A percentile compares a stretch with the other conserved stretches of the same genome.
These are phyloP conservation scores for Pleurotus platypus DNA, from an alignment of 768 basidiomycete species.

Conservation along the genomic window DNA sequence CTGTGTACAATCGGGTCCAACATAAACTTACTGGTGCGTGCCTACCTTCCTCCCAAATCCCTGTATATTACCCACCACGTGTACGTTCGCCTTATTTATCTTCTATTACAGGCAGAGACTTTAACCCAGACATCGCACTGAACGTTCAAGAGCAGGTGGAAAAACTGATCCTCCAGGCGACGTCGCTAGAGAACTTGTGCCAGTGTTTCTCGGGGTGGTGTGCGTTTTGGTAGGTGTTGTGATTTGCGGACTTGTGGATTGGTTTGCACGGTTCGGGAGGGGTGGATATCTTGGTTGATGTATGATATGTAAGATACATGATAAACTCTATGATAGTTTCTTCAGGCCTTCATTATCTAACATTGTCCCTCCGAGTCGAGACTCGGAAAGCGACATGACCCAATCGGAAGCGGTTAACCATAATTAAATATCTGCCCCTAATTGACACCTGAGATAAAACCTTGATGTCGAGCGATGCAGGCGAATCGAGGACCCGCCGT, in stretches of 20 bases:
- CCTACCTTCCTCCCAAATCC: no score
- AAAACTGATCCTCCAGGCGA: slow-evolving; percentile 90
- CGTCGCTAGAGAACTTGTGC: slow-evolving; percentile 90
- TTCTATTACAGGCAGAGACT: slow-evolving; percentile 70
- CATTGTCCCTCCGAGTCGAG: no score
- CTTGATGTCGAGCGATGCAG: not conserved
- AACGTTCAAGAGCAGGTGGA: slow-evolving; percentile 83
- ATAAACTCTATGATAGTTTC: no score
- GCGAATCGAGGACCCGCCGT: slow-evolving; percentile 16
- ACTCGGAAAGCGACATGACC: no score
- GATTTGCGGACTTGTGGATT: no score
- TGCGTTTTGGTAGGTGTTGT: slow-evolving; percentile 17
- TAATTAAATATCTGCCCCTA: no score
- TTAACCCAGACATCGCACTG: slow-evolving; percentile 78
- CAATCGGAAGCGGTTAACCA: no score
- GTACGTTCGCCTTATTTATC: not conserved
- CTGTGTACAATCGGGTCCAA: slow-evolving; percentile 92
- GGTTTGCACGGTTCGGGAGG: no score
- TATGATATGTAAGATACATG: no score
- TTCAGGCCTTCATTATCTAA: no score
- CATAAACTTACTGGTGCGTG: slow-evolving; percentile 85
- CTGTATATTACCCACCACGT: not conserved
- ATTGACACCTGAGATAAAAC: no score
- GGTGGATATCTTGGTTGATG: no score
- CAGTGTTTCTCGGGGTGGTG: slow-evolving; percentile 96